Conservation (phyloP, 2,329 filamentous ascomycete species). For the Talaromyces sp. region DNA sequence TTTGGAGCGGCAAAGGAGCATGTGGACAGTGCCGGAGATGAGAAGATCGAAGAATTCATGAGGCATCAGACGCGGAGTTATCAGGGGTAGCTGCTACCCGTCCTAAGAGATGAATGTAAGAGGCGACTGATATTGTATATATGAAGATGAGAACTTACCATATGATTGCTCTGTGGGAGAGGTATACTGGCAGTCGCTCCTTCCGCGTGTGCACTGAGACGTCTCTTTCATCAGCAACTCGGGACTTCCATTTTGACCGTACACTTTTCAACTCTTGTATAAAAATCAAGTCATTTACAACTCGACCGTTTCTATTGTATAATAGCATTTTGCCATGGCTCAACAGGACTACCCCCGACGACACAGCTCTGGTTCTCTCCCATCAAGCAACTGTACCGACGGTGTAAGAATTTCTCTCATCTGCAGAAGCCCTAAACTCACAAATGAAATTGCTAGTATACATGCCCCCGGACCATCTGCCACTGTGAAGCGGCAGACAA, state of each 20-base stretch:
- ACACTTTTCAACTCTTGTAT: background rate
- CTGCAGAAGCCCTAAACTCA: background rate
- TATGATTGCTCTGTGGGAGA: background rate
- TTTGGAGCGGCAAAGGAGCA: slow-evolving; percentile 4
- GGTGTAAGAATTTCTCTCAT: slow-evolving; percentile 1
- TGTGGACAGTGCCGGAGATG: background rate
- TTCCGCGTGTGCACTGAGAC: background rate
- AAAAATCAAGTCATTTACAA: background rate
- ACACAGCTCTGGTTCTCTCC: slow-evolving; percentile 8
- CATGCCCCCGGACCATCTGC: slow-evolving; percentile 5
- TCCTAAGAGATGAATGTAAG: background rate
- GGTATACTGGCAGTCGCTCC: slow-evolving; percentile 1
- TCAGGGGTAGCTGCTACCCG: background rate
- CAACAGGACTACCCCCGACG: slow-evolving; percentile 2
- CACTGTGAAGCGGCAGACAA: slow-evolving; percentile 17
- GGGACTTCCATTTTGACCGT: background rate
- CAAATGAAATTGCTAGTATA: slow-evolving; percentile 1
- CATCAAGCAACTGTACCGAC: slow-evolving; percentile 15
- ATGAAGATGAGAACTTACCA: background rate
- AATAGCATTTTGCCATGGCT: slow-evolving; percentile 5
- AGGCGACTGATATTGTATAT: background rate
- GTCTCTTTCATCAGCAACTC: background rate
- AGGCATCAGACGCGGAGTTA: slow-evolving; percentile 16
- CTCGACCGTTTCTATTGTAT: background rate
- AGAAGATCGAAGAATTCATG: slow-evolving; percentile 17